Evolutionary conservation across 495 filamentous ascomycete species (phyloP).

Genomic region (Tuber umbilicatum): DNA sequence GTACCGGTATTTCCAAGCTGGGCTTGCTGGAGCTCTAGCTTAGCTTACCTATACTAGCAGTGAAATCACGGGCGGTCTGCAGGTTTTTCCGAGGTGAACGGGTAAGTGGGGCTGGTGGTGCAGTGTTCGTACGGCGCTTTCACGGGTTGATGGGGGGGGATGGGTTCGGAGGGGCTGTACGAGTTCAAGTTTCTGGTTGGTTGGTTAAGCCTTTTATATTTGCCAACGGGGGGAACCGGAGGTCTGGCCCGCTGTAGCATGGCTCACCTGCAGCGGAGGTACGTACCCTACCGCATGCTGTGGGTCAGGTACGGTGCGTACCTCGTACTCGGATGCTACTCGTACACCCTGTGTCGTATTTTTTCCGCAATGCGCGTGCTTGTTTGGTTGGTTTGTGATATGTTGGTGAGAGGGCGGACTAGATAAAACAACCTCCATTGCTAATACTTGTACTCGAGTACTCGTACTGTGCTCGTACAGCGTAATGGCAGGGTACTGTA

Average conservation of each 20-base stretch:
- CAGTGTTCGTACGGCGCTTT: background rate
- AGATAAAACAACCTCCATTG: background rate
- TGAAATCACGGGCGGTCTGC: background rate
- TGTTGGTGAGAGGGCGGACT: background rate
- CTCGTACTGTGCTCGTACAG: background rate
- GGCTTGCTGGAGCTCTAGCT: background rate
- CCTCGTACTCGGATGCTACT: background rate
- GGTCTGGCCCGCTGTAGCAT: background rate
- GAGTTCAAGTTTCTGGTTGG: background rate
- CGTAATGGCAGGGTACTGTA: background rate
- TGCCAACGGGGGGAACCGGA: background rate
- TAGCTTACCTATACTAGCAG: background rate
- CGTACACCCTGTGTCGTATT: background rate
- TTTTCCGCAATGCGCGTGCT: background rate
- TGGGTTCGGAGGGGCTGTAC: background rate
- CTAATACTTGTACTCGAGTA: background rate
- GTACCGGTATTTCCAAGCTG: background rate
- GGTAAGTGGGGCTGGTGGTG: background rate
- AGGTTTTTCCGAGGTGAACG: background rate
- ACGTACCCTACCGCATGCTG: conserved; percentile 1
- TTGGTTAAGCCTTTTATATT: background rate
- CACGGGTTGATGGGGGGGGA: background rate
- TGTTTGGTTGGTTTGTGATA: background rate
- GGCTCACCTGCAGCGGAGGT: background rate
- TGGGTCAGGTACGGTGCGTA: conserved; percentile 1